Base-by-base conservation (phyloP, 169 alveolate genomes). In the Blepharisma undulans region DNA sequence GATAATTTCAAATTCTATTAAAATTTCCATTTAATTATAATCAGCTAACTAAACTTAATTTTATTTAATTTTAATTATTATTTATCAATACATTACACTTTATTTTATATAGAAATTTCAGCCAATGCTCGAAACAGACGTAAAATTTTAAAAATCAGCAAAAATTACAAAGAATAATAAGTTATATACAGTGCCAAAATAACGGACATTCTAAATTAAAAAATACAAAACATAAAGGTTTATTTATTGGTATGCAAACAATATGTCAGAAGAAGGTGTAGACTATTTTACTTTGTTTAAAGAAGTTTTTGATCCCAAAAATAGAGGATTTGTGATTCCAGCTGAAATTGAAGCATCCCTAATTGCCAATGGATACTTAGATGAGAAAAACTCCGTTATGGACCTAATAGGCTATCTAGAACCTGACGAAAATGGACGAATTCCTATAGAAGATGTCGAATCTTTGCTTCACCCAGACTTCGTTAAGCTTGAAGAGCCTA, bases 321-420 rank as follows among this genome's bases (percentile, higher is more conserved):
- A 36, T 5, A 86, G 48, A 72, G 91, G 91, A 19, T 71, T 72
- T 18, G 27, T 86, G 6, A n/a, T n/a, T 30, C 66, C 91, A 22
- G 84, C 84, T 72, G 84, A 61, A 71, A 32, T 86, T 22, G 91
- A 86, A 14, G 84, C 91, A 6, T 21, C 72, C 6, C 32, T 86
- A 22, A 86, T 86, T 22, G 91, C 91, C 25, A 86, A 86, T 72
- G 91, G 91, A 18, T 86, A 86, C 36, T 36, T 86, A 21, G 91
- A 86, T 71, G 91, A 86, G 72, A 86, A 86, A 34, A 30, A 22
- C 61, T 34, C 66, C 16, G 72, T 86, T 18, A 27, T 86, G 22
- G 91, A 86, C 66, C 30, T 86, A 10, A 27, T 86, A 25, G 22
- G 48, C 30, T 86, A 86, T 32, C 29, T 86, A 27, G 91, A 86